Evolutionary conservation across 176 grass and related monocot genomes (phyloP).

Genomic region (Elaeis guineensis): DNA sequence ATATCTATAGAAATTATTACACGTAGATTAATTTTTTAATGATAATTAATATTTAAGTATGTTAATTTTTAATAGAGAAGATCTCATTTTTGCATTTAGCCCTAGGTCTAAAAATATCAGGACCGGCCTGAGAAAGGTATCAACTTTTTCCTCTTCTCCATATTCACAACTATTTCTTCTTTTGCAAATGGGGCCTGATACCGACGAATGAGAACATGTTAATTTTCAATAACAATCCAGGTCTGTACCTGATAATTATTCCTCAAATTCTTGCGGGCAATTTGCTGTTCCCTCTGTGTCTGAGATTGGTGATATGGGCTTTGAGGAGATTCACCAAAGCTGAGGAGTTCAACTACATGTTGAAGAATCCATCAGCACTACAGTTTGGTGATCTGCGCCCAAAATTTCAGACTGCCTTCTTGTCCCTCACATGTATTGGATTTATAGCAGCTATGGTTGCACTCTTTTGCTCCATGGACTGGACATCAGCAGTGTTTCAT

Average conservation of each 20-base stretch:
- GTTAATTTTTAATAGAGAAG: too few relatives aligned
- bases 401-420: conserved; percentile 8
- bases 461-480: conserved; percentile 48
- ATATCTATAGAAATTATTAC: too few relatives aligned
- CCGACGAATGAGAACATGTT: conserved; percentile 77
- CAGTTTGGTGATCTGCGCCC: conserved; percentile 25
- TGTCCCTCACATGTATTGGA: conserved; percentile 19
- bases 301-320: conserved; percentile 29
- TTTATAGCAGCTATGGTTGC: conserved; percentile 5
- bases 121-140: too few relatives aligned
- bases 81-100: too few relatives aligned
- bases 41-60: too few relatives aligned
- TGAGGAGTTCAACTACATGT: conserved; percentile 23
- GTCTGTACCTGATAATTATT: conserved; percentile 43
- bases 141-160: conserved; percentile 32
- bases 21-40: too few relatives aligned
- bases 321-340: conserved; percentile 7
- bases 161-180: conserved; percentile 39
- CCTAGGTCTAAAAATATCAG: too few relatives aligned
- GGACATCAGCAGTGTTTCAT: conserved; percentile 42
- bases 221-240: conserved; percentile 39
- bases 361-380: conserved; percentile 10
- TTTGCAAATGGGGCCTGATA: conserved; percentile 65
- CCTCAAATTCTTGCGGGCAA: conserved; percentile 57
- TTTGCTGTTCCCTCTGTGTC: conserved; percentile 48